phyloP scores from a whole-genome alignment of 2,329 filamentous ascomycete species.

The Endothia cerciana region DNA sequence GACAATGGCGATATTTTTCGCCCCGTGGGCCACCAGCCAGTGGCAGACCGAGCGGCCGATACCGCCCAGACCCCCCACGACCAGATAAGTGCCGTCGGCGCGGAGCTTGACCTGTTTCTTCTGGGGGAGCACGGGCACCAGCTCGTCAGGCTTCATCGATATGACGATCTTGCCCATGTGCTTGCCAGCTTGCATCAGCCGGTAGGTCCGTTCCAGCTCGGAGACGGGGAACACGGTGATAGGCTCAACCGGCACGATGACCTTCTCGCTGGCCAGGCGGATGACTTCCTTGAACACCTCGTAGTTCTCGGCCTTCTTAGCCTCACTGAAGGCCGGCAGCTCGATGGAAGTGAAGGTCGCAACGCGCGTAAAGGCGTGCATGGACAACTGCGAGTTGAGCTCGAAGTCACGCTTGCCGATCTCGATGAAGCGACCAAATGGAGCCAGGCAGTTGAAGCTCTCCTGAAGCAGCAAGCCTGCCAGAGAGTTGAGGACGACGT shows the following conservation, averaged over 20 bases:
- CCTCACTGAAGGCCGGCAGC: conserved; percentile 31
- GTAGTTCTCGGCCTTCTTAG: not conserved
- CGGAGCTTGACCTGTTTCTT: conserved; percentile 26
- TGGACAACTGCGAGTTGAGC: conserved; percentile 41
- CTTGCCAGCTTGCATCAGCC: conserved; percentile 38
- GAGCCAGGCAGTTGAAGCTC: conserved; percentile 40
- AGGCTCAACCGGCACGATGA: conserved; percentile 16
- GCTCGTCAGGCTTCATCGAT: conserved; percentile 29
- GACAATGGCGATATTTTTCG: conserved; percentile 38
- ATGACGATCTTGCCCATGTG: conserved; percentile 44
- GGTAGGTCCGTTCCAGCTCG: conserved; percentile 43
- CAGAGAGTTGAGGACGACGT: conserved; percentile 39
- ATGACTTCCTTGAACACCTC: not conserved
- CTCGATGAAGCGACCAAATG: conserved; percentile 41
- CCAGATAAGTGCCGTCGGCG: conserved; percentile 37
- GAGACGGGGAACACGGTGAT: conserved; percentile 20
- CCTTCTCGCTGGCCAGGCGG: conserved; percentile 14
- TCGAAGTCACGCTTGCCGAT: conserved; percentile 40
- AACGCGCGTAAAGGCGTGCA: conserved; percentile 32
- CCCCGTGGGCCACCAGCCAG: conserved; percentile 39
- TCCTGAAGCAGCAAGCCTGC: conserved; percentile 36
- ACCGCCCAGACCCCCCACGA: conserved; percentile 41
- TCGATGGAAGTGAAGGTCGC: conserved; percentile 38
- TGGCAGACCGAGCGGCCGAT: conserved; percentile 38
- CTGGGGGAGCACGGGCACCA: conserved; percentile 32